These are phyloP conservation scores for Paxillus ammoniavirescens DNA, from an alignment of 768 basidiomycete genomes.

Conservation along the genomic window DNA sequence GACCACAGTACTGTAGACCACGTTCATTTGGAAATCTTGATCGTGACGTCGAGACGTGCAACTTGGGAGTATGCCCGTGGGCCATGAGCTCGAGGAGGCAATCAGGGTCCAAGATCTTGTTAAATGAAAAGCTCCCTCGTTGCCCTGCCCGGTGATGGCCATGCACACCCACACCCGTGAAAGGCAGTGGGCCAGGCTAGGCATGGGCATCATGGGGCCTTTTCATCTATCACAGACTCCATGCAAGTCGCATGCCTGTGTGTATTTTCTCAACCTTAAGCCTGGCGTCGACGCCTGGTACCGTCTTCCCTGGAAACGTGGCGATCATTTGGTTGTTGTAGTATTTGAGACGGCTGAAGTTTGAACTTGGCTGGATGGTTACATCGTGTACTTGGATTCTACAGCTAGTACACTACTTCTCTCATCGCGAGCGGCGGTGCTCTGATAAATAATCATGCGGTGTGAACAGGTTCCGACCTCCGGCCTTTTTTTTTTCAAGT, in stretches of 20 bases:
- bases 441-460: too few species aligned
- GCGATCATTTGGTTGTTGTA: neutral
- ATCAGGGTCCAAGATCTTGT: slow-evolving; percentile 3
- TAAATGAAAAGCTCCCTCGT: slow-evolving; percentile 3
- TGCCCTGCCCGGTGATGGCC: neutral
- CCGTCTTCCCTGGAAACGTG: neutral
- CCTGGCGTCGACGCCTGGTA: too few species aligned
- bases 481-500: neutral
- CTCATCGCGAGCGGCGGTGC: too few species aligned
- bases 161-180: neutral
- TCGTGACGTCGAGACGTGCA: neutral
- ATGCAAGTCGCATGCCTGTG: too few species aligned
- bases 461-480: too few species aligned
- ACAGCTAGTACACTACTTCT: too few species aligned
- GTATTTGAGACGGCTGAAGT: too few species aligned
- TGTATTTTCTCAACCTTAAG: neutral
- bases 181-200: too few species aligned
- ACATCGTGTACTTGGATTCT: too few species aligned
- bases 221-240: too few species aligned
- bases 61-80: neutral
- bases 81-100: slow-evolving; percentile 8
- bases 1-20: neutral
- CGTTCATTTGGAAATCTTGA: neutral
- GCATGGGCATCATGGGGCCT: too few species aligned
- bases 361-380: too few species aligned